Evolutionary conservation across 192 early-diverging fungal genomes (phyloP).

Genomic region (Entomortierella beljakovae): DNA sequence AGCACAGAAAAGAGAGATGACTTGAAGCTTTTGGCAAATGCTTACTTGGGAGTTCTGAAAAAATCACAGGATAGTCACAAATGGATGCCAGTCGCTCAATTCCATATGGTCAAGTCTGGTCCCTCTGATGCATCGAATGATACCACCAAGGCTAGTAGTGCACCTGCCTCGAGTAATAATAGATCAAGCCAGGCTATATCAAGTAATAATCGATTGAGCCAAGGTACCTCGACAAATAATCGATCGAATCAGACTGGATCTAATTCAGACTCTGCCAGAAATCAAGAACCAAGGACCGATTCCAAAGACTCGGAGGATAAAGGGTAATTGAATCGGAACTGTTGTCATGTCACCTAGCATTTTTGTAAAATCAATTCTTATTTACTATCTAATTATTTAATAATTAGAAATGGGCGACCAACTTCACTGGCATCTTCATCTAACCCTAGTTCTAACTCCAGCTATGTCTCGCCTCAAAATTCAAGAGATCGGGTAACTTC

Average conservation of each 20-base stretch:
- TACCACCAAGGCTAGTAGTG: too few relatives aligned
- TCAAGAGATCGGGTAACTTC: constrained; percentile 8
- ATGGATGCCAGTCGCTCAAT: constrained; percentile 28
- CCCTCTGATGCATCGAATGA: background rate
- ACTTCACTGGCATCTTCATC: background rate
- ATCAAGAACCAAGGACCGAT: background rate
- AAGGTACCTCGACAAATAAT: too few relatives aligned
- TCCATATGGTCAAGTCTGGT: constrained; percentile 18
- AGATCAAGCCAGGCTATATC: too few relatives aligned
- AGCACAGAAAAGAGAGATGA: constrained; percentile 72
- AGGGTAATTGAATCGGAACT: constrained; percentile 1
- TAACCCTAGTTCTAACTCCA: background rate
- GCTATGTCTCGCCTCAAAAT: background rate
- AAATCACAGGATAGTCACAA: constrained; percentile 18
- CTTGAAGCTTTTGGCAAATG: constrained; percentile 75
- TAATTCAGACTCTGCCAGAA: constrained; percentile 1
- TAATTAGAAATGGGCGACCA: background rate
- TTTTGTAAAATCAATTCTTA: background rate
- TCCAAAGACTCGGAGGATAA: constrained; percentile 10
- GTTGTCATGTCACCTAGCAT: background rate
- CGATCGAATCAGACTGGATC: background rate
- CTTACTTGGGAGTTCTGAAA: constrained; percentile 61
- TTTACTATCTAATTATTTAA: background rate
- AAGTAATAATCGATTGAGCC: too few relatives aligned
- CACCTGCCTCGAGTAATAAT: background rate